phyloP scores from a whole-genome alignment of 768 basidiomycete genomes.

The Clathrus columnatus region DNA sequence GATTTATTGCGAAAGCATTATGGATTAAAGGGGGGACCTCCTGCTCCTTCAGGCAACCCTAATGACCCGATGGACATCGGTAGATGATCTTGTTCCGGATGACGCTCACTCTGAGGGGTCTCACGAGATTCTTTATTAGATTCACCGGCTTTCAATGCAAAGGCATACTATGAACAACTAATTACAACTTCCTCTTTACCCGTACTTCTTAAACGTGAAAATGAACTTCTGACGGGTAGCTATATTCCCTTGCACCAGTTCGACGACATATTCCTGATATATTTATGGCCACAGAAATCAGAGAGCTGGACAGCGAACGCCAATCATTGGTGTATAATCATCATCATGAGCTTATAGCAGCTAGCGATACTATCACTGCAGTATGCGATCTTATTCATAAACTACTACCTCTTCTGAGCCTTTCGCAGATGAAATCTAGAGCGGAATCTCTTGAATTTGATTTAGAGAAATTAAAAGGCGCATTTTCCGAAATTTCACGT shows the following conservation, averaged over 20 bases:
- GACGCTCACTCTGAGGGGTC: neutral
- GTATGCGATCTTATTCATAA: constrained; percentile 33
- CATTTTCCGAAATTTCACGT: constrained; percentile 82
- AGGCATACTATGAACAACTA: constrained; percentile 76
- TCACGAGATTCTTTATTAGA: constrained; percentile 34
- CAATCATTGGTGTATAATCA: constrained; percentile 93
- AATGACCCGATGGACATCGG: constrained; percentile 80
- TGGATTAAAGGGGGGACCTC: constrained; percentile 70
- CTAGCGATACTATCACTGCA: constrained; percentile 83
- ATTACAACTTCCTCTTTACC: constrained; percentile 75
- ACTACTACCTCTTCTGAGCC: neutral
- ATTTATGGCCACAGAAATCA: constrained; percentile 74
- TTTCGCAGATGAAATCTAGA: constrained; percentile 72
- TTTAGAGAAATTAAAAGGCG: constrained; percentile 68
- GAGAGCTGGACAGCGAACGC: constrained; percentile 77
- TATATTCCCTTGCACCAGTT: constrained; percentile 1
- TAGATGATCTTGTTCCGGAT: constrained; percentile 22
- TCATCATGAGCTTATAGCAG: constrained; percentile 90
- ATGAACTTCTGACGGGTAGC: constrained; percentile 67
- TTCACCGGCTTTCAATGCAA: constrained; percentile 74
- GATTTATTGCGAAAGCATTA: constrained; percentile 82
- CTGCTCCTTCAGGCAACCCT: constrained; percentile 48
- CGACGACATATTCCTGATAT: neutral
- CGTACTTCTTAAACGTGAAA: constrained; percentile 67
- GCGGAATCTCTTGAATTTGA: constrained; percentile 82